Conservation (phyloP, 805 yeast genomes). For the Saccharomycopsis synnaedendra region DNA sequence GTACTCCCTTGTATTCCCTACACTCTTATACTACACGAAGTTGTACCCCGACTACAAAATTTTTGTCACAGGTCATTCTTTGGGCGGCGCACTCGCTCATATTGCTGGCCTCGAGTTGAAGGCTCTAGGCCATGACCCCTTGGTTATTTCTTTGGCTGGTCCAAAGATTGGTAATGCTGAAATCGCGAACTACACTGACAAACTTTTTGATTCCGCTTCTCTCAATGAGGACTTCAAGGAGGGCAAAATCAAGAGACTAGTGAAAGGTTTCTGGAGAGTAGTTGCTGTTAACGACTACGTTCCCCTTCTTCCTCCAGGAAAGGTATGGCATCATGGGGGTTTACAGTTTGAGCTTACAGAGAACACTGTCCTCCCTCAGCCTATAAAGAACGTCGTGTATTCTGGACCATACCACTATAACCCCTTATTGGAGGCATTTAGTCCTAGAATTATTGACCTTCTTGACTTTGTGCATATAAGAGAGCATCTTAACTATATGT, state of each 20-base stretch:
- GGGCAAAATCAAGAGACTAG: constrained; percentile 20
- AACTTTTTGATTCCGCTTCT: constrained; percentile 29
- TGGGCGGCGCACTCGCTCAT: constrained; percentile 63
- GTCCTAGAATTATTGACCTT: not conserved
- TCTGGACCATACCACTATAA: constrained; percentile 17
- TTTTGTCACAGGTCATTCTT: constrained; percentile 59
- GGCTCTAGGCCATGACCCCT: constrained; percentile 40
- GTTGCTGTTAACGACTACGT: constrained; percentile 48
- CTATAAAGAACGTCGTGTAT: constrained; percentile 12
- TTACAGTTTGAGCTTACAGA: constrained; percentile 35
- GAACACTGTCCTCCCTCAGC: constrained; percentile 27
- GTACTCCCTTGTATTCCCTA: constrained; percentile 22
- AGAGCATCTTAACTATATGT: constrained; percentile 12
- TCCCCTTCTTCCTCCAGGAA: constrained; percentile 46
- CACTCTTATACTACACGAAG: constrained; percentile 23
- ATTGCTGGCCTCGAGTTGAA: constrained; percentile 53
- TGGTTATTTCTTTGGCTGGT: constrained; percentile 48
- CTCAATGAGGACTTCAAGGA: constrained; percentile 21
- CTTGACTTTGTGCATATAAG: constrained; percentile 11
- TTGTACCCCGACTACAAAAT: constrained; percentile 37
- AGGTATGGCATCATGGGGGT: constrained; percentile 34
- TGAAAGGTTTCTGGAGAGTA: constrained; percentile 39
- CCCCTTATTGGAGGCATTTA: constrained; percentile 4
- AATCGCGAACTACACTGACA: constrained; percentile 42
- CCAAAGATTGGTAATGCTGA: constrained; percentile 51